These are phyloP conservation scores for Bruguiera parviflora DNA, from an alignment of 345 rosid species.

Conservation along the genomic window DNA sequence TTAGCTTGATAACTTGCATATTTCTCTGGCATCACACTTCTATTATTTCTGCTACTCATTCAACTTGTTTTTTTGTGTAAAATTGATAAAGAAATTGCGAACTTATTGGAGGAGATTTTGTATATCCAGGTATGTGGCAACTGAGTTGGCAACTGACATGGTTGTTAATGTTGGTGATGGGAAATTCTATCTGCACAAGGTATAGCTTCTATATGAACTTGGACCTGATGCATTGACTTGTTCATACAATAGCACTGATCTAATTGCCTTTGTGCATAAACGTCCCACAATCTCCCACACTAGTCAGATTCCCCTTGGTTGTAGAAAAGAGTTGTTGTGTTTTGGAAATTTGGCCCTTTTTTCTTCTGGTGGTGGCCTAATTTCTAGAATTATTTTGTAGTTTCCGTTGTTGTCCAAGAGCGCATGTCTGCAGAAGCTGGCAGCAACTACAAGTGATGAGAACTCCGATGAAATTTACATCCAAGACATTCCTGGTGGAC, in stretches of 20 bases:
- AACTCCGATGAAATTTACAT: slow-evolving; percentile 56
- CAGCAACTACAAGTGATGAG: slow-evolving; percentile 45
- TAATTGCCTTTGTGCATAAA: no score
- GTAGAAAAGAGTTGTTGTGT: background rate
- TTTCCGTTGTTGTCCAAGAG: slow-evolving; percentile 74
- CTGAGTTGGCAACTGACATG: slow-evolving; percentile 61
- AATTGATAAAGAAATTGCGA: background rate
- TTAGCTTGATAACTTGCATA: no score
- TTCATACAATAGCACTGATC: no score
- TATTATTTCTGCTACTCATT: no score
- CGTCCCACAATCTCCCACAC: no score
- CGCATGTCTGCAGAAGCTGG: slow-evolving; percentile 56
- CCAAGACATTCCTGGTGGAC: slow-evolving; percentile 78
- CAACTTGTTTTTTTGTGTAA: no score
- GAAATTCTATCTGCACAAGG: slow-evolving; percentile 73
- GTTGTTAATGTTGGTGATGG: slow-evolving; percentile 49
- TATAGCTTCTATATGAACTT: slow-evolving; percentile 25
- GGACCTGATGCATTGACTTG: slow-evolving; percentile 5
- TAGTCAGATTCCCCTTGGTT: background rate
- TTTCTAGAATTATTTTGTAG: slow-evolving; percentile 27
- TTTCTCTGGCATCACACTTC: no score
- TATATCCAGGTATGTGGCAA: slow-evolving; percentile 52
- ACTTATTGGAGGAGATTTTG: slow-evolving; percentile 8
- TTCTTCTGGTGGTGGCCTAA: background rate
- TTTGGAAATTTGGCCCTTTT: background rate